Percentiles rank a stretch among this genome's conserved stretches.
phyloP scores from a whole-genome alignment of 305 asterid species.

The Solanum chacoense region DNA sequence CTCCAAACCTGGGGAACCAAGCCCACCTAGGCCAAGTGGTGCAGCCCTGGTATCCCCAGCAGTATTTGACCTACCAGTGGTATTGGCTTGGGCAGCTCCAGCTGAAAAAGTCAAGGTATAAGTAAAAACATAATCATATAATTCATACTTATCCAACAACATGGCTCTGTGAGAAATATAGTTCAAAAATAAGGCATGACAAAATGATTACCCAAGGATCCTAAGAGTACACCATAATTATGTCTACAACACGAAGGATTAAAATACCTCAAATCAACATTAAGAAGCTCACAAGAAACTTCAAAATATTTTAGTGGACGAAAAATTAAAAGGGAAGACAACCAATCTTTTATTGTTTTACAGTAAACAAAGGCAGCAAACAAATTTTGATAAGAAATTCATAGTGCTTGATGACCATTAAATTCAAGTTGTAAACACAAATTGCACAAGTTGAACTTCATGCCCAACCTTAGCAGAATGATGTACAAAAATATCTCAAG shows the following conservation, averaged over 20 bases:
- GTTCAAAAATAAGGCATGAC: neutral
- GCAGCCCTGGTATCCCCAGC: slow-evolving; percentile 26
- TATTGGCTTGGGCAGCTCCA: slow-evolving; percentile 33
- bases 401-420: neutral
- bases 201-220: neutral
- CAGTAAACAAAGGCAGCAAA: neutral
- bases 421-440: neutral
- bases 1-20: slow-evolving; percentile 29
- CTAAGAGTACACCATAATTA: neutral
- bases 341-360: neutral
- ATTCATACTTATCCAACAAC: neutral
- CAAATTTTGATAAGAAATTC: neutral
- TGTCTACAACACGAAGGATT: neutral
- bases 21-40: slow-evolving; percentile 15
- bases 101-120: slow-evolving; percentile 16
- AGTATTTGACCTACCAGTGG: slow-evolving; percentile 22
- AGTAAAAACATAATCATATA: neutral
- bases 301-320: neutral
- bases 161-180: neutral
- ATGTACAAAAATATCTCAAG: neutral
- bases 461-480: neutral
- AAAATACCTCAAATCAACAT: neutral
- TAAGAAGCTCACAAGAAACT: neutral
- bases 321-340: neutral
- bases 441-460: neutral